Evolutionary conservation across 2,329 filamentous ascomycete genomes (phyloP), one percentile per base, ranked within the genome.

Genomic region (Colletotrichum echinochloae): DNA sequence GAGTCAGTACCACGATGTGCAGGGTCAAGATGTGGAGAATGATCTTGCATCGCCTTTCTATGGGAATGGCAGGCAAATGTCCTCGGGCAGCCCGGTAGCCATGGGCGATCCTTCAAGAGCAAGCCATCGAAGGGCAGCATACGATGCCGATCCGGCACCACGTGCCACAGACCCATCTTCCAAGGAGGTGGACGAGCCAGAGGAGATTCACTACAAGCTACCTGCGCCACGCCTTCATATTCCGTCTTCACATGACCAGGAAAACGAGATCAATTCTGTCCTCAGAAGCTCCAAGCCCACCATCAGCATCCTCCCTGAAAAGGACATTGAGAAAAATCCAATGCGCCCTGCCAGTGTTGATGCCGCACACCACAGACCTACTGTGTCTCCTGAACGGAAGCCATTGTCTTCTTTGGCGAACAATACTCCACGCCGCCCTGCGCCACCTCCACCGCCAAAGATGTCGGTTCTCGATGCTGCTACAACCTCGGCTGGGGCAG

Each of bases 401-500:
- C 86, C 87, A 2, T 78, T 91, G 35, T 82, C 85, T 14, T 77
- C 83, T 1, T 83, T 90, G 66, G 87, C 82, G 73, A 85, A 86
- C 66, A 91, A 90, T 74, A 97, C 94, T 5, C 94, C 94, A 14
- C 92, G 90, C 76, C 87, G 94, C 74, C 88, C 92, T 28, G 94
- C 94, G 1, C 92, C 91, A 0, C 91, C 90, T 0, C 95, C 95
- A 3, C 94, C 94, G 9, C 95, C 96, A 0, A 98, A 98, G 81
- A 98, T 98, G 95, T 96, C 93, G 1, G 92, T 97, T 9, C 83
- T 98, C n/a, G 94, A 98, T 74, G 92, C 95, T 3, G 95, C 94
- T 2, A 98, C 95, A 1, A 90, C 92, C 1, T 91, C 91, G 14
- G 94, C 92, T 5, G 95, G 95, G 18, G 93, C 94, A 33, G 90